Percentiles rank a stretch among this genome's conserved stretches.
Evolutionary conservation across 2,329 filamentous ascomycete species (phyloP).

Genomic region (Calycina herbarum): DNA sequence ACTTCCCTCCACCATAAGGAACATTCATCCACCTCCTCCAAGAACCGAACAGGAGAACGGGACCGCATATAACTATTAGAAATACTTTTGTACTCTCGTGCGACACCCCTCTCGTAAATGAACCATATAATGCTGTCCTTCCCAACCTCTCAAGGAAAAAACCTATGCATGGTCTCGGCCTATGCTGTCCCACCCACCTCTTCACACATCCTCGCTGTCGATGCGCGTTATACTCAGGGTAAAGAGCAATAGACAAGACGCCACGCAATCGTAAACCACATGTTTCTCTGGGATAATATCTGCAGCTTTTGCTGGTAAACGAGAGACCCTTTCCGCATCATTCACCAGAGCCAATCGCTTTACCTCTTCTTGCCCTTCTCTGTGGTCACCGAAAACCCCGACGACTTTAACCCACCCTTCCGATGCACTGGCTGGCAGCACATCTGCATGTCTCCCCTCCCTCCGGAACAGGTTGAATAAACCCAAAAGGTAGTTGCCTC

Average conservation of each 20-base stretch:
- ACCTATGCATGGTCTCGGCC: conserved; percentile 5
- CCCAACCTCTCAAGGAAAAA: neutral
- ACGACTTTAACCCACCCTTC: conserved; percentile 6
- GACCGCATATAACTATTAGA: conserved; percentile 3
- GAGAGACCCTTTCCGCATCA: conserved; percentile 2
- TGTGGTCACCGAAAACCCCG: conserved; percentile 10
- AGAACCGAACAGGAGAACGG: neutral
- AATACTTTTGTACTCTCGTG: neutral
- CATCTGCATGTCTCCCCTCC: neutral
- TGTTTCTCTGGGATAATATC: conserved; percentile 11
- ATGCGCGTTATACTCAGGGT: conserved; percentile 5
- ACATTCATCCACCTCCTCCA: neutral
- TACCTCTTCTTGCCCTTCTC: neutral
- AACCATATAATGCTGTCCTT: neutral
- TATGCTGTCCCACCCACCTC: conserved; percentile 1
- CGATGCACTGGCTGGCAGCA: neutral
- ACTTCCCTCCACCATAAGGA: neutral
- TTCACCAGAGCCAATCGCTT: conserved; percentile 9
- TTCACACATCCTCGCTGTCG: neutral
- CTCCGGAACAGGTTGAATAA: neutral
- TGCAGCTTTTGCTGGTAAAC: conserved; percentile 1
- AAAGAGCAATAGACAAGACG: conserved; percentile 7
- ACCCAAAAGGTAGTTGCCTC: conserved; percentile 2
- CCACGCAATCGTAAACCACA: conserved; percentile 12
- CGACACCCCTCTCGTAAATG: neutral